Evolutionary conservation across 2,329 filamentous ascomycete genomes (phyloP), one percentile per base, ranked within the genome.

Genomic region (Talaromyces sp.): DNA sequence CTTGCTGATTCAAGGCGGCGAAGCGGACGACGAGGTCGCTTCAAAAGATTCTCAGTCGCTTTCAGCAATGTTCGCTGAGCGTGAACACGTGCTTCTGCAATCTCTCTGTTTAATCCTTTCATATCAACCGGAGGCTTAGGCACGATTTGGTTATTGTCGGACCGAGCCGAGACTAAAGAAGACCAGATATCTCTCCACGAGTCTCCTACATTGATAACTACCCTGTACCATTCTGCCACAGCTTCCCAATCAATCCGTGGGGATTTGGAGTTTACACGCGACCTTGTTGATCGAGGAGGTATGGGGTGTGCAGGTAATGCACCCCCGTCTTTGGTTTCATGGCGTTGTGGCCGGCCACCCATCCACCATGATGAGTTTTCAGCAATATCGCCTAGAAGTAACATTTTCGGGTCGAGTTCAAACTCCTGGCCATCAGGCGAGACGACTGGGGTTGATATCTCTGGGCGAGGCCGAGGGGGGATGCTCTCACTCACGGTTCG

Each of bases 301-400:
- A 64, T 66, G 50, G 70, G 71, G 29, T 75, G 73, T 64, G 75
- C 75, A 24, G 73, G 58, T 73, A 60, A 7, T 67, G 56, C 17
- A 41, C 29, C 14, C 13, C 27, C 56, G 51, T 70, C 68, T 55
- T 67, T 66, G 11, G 68, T 66, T 17, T 69, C 69, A 58, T 71
- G 66, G 65, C 70, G 66, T 70, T 75, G 63, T 66, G 69, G 67
- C 68, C 83, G 79, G 55, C 82, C 82, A 1, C 88, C 89, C 53
- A 88, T 87, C 89, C 90, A 93, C 90, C 89, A 93, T 8, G 84
- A 84, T 2, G 89, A 90, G 69, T 95, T 95, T 70, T 95, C 90
- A 0, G 87, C 89, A 65, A 93, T 81, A 67, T 93, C 85, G 2
- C 89, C 90, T 2, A 93, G 73, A 7, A 92, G 78, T 21, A 93